Base-by-base conservation (phyloP, 768 basidiomycete species). In the Kwoniella newhampshirensis region DNA sequence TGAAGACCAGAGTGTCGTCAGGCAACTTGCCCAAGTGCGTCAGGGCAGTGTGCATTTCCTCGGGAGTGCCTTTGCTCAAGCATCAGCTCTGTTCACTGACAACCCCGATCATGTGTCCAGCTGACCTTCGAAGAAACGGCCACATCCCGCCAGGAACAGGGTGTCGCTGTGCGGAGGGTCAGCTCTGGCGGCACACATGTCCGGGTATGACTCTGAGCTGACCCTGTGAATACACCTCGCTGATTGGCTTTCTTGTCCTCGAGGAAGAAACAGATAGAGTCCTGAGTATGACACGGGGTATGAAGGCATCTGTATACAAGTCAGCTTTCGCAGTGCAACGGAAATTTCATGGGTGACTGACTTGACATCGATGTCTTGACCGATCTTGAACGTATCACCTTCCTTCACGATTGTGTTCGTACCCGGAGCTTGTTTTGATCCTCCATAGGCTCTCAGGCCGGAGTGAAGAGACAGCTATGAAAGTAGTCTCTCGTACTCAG, bases 251-350 rank as follows among this genome's bases (percentile, higher is more conserved):
- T 77, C 21, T 73, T 63, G 52, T 81, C 78, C 28, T 87, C 89
- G 52, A 85, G 82, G 73, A 87, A 82, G 80, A 85, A 98, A 80
- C 89, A 96, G 66, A 94, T 93, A 15, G 93, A 96, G 77, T 97
- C 94, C 73, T 89, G 88, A 2, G 94, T 98, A 75, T 97, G 94
- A 77, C 91, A 93, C 1, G 91, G 89, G 0, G 89, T 92, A 23
- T 88, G 86, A 21, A 91, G 78, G 76, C 87, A 89, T 74, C 89
- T 67, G 46, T 17, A 17, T 40, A 9, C 4, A 27, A 26, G 39
- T 60, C 42, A 36, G 49, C 28, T 55, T 12, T 88, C 26, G 40
- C 46, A 28, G 30, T 26, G 20, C 17, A n/a, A 21, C 7, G 21
- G 32, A 17, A 18, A 30, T 8, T 18, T 18, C 12, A 39, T 12